Base-by-base conservation (phyloP, 495 filamentous ascomycete species). In the Lepidopterella palustris region DNA sequence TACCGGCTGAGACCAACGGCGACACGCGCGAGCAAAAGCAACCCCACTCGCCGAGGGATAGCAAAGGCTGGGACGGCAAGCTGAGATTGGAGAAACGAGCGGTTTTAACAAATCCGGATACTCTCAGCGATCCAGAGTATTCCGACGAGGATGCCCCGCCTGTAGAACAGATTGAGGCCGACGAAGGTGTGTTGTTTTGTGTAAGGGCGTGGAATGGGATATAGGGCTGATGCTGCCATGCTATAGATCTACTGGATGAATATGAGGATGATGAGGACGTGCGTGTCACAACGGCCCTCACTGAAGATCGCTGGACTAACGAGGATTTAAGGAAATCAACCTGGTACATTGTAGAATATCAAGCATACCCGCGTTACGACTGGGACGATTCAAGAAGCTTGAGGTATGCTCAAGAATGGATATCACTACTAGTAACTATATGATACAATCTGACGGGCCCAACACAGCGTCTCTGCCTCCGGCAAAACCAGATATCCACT, bases 31-130 rank as follows among this genome's bases (percentile, higher is more conserved):
- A 42, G 10, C 51, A 29, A 21, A 3, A 15, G 5, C 20, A 18
- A 20, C 40, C 13, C 45, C 15, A 59, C 35, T 50, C 53, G 23
- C 65, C 65, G 18, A 15, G 58, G n/a, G 65, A 68, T 40, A 86
- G 84, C 72, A 89, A 87, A 68, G 91, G 91, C 55, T 97, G 91
- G 91, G 91, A 96, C 74, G 92, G 92, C 53, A 97, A 97, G 74
- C 79, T 95, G 53, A 79, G 92, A 15, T 71, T 89, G 9, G 82
- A 87, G 53, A 86, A 84, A 53, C 79, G 81, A 42, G 79, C 86
- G 5, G 78, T 82, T 21, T 73, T 85, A 20, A 77, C 77, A 4
- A 92, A 93, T 66, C 86, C 87, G 15, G 89, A 92, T 67, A 85
- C 87, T 18, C 70, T 90, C 26, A 85, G 85, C 35, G 90, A 95